Evolutionary conservation across 345 rosid species (phyloP).

Genomic region (Brassica juncea): DNA sequence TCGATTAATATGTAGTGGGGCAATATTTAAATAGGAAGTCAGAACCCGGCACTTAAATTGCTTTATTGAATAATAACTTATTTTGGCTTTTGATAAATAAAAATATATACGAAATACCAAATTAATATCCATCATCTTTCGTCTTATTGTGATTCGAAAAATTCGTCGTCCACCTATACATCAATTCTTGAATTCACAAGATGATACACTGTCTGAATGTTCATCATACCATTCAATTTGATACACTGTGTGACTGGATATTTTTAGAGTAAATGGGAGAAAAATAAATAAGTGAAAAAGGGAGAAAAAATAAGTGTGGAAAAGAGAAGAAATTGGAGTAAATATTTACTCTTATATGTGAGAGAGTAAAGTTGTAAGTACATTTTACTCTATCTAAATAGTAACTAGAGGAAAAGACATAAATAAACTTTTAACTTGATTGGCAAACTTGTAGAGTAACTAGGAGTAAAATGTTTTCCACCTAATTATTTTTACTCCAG

Average conservation of each 20-base stretch:
- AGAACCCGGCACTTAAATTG: neutral
- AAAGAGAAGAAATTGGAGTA: too few species aligned
- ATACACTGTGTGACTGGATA: neutral
- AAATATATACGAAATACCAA: neutral
- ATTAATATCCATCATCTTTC: neutral
- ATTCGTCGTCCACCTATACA: neutral
- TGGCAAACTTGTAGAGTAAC: too few species aligned
- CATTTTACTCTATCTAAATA: too few species aligned
- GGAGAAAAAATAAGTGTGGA: too few species aligned
- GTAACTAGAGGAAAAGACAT: too few species aligned
- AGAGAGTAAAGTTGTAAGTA: too few species aligned
- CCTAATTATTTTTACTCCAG: too few species aligned
- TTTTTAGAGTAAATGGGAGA: too few species aligned
- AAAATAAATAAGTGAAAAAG: neutral
- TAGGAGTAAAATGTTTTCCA: too few species aligned
- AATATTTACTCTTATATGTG: too few species aligned
- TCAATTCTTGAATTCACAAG: neutral
- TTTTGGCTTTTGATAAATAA: neutral
- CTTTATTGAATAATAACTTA: neutral
- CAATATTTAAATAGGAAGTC: conserved; percentile 3
- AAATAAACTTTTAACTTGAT: too few species aligned
- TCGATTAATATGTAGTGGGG: conserved; percentile 10
- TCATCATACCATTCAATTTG: conserved; percentile 13
- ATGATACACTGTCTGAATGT: conserved; percentile 9
- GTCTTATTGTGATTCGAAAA: neutral